These are phyloP conservation scores for Quercus agrifolia DNA, from an alignment of 306 rosid species.

Conservation along the genomic window DNA sequence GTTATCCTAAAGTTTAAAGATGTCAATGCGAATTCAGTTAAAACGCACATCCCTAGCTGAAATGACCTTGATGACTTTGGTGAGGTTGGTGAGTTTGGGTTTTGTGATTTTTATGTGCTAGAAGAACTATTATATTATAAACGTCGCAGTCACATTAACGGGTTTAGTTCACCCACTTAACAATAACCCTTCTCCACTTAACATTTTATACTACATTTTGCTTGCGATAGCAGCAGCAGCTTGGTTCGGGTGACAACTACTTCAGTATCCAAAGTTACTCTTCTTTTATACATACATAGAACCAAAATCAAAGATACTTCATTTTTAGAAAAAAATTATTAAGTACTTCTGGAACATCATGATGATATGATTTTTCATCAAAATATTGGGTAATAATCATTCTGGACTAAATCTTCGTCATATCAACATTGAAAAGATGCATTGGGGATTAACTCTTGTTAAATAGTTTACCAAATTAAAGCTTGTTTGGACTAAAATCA, in stretches of 20 bases:
- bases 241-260: neutral
- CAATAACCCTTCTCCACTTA: slow-evolving; percentile 16
- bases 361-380: too few relatives aligned
- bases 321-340: too few relatives aligned
- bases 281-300: too few relatives aligned
- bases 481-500: too few relatives aligned
- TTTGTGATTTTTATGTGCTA: neutral
- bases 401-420: too few relatives aligned
- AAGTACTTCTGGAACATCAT: fast-evolving
- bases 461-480: too few relatives aligned
- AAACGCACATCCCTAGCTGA: slow-evolving; percentile 58
- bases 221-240: slow-evolving; percentile 4
- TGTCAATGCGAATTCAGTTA: slow-evolving; percentile 47
- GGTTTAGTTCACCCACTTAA: slow-evolving; percentile 94
- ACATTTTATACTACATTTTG: neutral
- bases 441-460: too few relatives aligned
- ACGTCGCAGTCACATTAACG: slow-evolving; percentile 13
- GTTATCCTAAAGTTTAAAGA: slow-evolving; percentile 11
- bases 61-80: slow-evolving; percentile 54
- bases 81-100: slow-evolving; percentile 56
- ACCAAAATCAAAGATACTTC: too few relatives aligned
- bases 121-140: neutral
- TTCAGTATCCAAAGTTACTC: neutral
- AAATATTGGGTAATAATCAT: too few relatives aligned
- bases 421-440: too few relatives aligned